These are phyloP conservation scores for Akanthomyces dipterigenus DNA, from an alignment of 2,329 filamentous ascomycete genomes.

Conservation along the genomic window DNA sequence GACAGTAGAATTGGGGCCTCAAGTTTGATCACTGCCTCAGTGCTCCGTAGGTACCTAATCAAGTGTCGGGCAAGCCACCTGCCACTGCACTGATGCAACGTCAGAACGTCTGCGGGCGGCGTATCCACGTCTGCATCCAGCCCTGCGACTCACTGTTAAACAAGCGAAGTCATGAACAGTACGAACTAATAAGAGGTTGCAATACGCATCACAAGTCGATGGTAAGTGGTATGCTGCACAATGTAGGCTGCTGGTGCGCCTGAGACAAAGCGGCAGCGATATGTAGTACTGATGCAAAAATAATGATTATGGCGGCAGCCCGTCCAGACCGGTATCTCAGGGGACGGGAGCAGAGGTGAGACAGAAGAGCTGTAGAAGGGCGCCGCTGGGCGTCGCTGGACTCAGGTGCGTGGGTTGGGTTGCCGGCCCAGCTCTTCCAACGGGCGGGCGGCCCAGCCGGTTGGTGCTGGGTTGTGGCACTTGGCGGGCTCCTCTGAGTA, in stretches of 20 bases:
- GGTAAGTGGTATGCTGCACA: not conserved
- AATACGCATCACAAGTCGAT: not conserved
- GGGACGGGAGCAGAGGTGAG: not conserved
- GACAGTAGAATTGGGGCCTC: not conserved
- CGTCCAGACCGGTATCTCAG: not conserved
- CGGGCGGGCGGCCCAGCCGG: slow-evolving; percentile 1
- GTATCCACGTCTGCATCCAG: not conserved
- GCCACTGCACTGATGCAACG: not conserved
- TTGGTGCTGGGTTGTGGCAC: not conserved
- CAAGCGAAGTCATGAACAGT: not conserved
- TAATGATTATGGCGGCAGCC: not conserved
- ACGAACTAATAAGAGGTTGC: no score
- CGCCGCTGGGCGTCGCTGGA: not conserved
- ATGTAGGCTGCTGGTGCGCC: not conserved
- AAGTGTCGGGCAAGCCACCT: not conserved
- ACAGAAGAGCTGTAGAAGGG: not conserved
- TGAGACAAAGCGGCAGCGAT: not conserved
- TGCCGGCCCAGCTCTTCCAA: not conserved
- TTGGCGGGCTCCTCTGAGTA: not conserved
- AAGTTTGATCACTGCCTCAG: not conserved
- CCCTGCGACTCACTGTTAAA: not conserved
- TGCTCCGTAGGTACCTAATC: not conserved
- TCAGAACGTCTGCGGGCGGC: not conserved
- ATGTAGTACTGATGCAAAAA: not conserved
- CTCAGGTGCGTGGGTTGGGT: not conserved